Conservation (phyloP, 2,329 filamentous ascomycete genomes). For the Epichloe gansuensis region DNA sequence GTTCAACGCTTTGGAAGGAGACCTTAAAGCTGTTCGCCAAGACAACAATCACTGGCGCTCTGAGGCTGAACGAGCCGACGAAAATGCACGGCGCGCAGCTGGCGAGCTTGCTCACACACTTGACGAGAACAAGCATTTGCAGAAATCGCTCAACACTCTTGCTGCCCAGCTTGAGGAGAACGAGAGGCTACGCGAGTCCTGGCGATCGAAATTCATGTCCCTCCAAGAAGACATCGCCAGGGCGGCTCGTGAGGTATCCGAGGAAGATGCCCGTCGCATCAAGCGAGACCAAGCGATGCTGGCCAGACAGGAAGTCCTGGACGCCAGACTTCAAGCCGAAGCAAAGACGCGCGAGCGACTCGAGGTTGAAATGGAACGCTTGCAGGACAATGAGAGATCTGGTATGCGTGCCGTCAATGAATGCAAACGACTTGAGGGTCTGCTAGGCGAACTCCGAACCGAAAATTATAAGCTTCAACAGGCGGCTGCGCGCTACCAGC, state of each 20-base stretch:
- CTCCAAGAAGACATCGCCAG: conserved; percentile 79
- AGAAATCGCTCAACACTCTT: conserved; percentile 60
- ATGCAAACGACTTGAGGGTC: conserved; percentile 44
- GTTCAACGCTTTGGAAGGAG: conserved; percentile 38
- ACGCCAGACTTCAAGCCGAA: conserved; percentile 65
- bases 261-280: conserved; percentile 69
- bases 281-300: conserved; percentile 70
- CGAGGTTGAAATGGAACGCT: conserved; percentile 52
- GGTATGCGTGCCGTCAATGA: conserved; percentile 53
- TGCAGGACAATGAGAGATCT: conserved; percentile 52
- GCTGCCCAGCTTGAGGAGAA: conserved; percentile 76
- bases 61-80: conserved; percentile 47
- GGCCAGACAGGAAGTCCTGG: conserved; percentile 68
- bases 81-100: conserved; percentile 35
- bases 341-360: conserved; percentile 55
- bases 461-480: conserved; percentile 65
- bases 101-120: conserved; percentile 35
- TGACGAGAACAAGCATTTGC: conserved; percentile 60
- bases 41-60: conserved; percentile 49
- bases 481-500: conserved; percentile 55
- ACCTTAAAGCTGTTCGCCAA: conserved; percentile 42
- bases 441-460: conserved; percentile 44
- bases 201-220: conserved; percentile 72
- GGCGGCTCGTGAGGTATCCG: conserved; percentile 66
- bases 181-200: conserved; percentile 68